Conservation (phyloP, 192 early-diverging fungal genomes). For the Dimargaris cristalligena region DNA sequence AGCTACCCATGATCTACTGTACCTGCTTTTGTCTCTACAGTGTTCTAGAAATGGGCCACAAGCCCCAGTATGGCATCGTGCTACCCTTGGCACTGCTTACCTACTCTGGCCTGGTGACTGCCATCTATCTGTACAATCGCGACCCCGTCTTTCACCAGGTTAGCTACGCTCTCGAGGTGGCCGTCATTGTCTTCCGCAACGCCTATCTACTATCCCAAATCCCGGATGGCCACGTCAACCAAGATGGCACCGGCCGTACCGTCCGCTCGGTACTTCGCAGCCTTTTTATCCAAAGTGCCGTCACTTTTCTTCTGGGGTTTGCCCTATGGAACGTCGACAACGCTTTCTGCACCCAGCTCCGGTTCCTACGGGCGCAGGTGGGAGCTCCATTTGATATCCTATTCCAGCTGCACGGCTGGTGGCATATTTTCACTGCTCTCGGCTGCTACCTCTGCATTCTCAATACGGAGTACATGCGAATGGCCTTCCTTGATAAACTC, state of each 20-base stretch:
- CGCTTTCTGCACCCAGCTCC: constrained; percentile 39
- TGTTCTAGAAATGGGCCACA: constrained; percentile 29
- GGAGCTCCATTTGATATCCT: constrained; percentile 31
- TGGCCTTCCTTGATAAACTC: constrained; percentile 26
- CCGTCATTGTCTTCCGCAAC: constrained; percentile 28
- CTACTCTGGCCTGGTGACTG: constrained; percentile 34
- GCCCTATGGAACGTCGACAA: constrained; percentile 70
- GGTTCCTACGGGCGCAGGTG: constrained; percentile 25
- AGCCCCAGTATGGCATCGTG: constrained; percentile 20
- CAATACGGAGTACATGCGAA: constrained; percentile 34
- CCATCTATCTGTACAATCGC: constrained; percentile 42
- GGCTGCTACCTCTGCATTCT: constrained; percentile 36
- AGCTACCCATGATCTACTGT: constrained; percentile 59
- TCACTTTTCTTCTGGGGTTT: constrained; percentile 35
- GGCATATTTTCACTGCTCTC: constrained; percentile 44
- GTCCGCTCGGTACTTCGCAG: not conserved
- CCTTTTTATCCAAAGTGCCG: constrained; percentile 14
- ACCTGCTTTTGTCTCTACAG: constrained; percentile 33
- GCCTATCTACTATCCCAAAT: constrained; percentile 23
- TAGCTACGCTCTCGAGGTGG: constrained; percentile 34
- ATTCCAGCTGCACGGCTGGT: constrained; percentile 45
- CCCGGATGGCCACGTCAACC: constrained; percentile 9
- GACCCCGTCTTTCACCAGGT: constrained; percentile 59
- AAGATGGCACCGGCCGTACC: not conserved
- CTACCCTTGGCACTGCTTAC: constrained; percentile 29